These are phyloP conservation scores for Colletotrichum endophyticum DNA, from an alignment of 2,329 filamentous ascomycete species.

Conservation along the genomic window DNA sequence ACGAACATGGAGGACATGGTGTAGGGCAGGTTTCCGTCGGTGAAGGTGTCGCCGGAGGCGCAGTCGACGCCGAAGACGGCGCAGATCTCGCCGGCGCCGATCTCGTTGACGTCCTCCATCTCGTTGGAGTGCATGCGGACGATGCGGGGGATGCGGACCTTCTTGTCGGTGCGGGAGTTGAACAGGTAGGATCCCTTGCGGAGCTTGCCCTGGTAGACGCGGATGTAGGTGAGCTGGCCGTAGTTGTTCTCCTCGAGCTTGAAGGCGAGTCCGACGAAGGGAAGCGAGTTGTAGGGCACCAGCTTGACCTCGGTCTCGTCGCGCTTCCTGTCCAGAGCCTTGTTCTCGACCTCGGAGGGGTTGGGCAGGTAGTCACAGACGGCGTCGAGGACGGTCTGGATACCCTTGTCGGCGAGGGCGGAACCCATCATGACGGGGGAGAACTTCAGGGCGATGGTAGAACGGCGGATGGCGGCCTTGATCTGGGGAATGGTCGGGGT, in stretches of 20 bases:
- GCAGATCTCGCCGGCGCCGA: constrained; percentile 96
- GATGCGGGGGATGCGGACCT: constrained; percentile 94
- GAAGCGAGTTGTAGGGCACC: constrained; percentile 89
- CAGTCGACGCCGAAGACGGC: constrained; percentile 98
- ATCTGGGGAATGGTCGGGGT: constrained; percentile 83
- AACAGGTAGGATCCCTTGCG: constrained; percentile 89
- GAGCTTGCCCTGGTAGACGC: constrained; percentile 93
- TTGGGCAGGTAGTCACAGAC: constrained; percentile 97
- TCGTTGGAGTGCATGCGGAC: constrained; percentile 99
- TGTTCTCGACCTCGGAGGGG: constrained; percentile 86
- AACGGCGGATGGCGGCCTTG: constrained; percentile 87
- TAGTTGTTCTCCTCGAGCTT: constrained; percentile 99
- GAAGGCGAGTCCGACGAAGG: constrained; percentile 95
- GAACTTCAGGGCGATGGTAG: constrained; percentile 90
- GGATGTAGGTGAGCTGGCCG: constrained; percentile 96
- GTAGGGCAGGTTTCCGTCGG: constrained; percentile 89
- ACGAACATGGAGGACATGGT: constrained; percentile 99
- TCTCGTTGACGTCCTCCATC: constrained; percentile 94
- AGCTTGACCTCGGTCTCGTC: constrained; percentile 83
- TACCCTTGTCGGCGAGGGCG: constrained; percentile 89
- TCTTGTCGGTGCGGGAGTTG: constrained; percentile 94
- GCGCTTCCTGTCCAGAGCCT: constrained; percentile 83
- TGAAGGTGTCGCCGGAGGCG: constrained; percentile 97
- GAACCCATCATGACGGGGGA: constrained; percentile 96
- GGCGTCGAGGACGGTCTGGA: constrained; percentile 96